phyloP scores from a whole-genome alignment of 2,329 filamentous ascomycete species.

The Cryphonectria carpinicola region DNA sequence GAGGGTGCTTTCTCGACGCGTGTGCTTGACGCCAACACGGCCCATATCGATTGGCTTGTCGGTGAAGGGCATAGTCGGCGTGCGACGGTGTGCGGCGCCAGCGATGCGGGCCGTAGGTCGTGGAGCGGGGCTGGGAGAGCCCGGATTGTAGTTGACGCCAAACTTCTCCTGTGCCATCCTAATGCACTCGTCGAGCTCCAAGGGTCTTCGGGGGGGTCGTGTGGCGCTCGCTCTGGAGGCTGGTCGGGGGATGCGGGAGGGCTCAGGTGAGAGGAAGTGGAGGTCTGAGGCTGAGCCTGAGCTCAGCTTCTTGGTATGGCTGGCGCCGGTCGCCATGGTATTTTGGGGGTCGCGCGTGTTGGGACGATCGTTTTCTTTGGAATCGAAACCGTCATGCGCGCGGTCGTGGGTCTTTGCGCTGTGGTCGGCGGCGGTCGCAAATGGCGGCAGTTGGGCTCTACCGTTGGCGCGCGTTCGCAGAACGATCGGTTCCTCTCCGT shows the following conservation, averaged over 20 bases:
- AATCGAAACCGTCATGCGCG: constrained; percentile 22
- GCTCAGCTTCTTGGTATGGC: constrained; percentile 33
- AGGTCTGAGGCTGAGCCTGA: constrained; percentile 32
- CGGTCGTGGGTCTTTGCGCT: constrained; percentile 1
- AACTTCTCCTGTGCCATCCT: constrained; percentile 18
- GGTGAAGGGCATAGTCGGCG: constrained; percentile 28
- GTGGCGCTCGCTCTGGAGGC: constrained; percentile 30
- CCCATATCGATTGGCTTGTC: constrained; percentile 34
- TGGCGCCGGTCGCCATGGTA: constrained; percentile 20
- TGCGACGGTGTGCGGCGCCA: constrained; percentile 6
- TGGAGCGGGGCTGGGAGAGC: constrained; percentile 57
- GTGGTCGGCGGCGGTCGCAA: constrained; percentile 30
- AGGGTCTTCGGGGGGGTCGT: constrained; percentile 47
- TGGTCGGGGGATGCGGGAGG: constrained; percentile 38
- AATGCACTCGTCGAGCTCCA: constrained; percentile 42
- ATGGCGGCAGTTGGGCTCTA: constrained; percentile 37
- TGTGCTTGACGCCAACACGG: constrained; percentile 30
- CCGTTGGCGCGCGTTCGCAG: constrained; percentile 33
- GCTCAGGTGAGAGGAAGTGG: constrained; percentile 28
- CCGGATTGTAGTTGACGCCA: constrained; percentile 38
- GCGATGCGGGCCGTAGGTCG: constrained; percentile 43
- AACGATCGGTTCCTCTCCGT: constrained; percentile 26
- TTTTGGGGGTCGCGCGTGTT: neutral
- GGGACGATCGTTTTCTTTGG: constrained; percentile 30
- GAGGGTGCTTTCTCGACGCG: constrained; percentile 27